Evolutionary conservation across 2,329 filamentous ascomycete species (phyloP).

Genomic region (Neoscytalidium dimidiatum): DNA sequence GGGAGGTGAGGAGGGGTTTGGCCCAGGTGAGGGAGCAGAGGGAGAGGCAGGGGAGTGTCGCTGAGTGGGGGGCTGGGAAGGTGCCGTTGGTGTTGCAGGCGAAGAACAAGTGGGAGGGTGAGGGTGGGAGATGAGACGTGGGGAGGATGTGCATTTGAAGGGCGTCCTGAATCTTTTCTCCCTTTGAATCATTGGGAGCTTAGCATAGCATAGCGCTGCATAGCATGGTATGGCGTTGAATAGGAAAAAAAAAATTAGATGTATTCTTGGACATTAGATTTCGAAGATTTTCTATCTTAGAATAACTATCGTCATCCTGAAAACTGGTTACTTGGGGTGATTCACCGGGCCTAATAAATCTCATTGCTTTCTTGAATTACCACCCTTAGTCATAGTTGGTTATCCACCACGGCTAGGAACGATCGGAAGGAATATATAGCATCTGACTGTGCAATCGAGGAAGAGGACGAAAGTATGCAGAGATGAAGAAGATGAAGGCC

Average conservation of each 20-base stretch:
- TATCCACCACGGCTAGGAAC: too few species aligned
- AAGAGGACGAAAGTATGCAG: too few species aligned
- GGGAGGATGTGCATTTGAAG: neutral
- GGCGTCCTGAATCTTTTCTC: neutral
- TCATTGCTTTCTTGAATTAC: too few species aligned
- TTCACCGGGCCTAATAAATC: too few species aligned
- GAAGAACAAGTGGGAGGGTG: slow-evolving; percentile 1
- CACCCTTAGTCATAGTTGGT: too few species aligned
- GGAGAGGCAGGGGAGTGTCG: neutral
- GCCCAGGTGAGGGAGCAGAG: neutral
- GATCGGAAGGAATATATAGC: too few species aligned
- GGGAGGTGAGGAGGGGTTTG: neutral
- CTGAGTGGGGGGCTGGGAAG: neutral
- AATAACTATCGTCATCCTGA: too few species aligned
- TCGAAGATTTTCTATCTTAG: too few species aligned
- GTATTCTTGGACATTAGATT: too few species aligned
- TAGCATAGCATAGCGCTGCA: neutral
- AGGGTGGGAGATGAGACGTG: neutral
- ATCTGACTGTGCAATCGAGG: too few species aligned
- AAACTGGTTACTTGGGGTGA: too few species aligned
- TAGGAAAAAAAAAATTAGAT: neutral
- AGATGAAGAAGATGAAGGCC: too few species aligned
- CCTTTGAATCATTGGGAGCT: neutral
- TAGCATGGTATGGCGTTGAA: neutral
- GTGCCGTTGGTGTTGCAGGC: slow-evolving; percentile 4